Conservation (phyloP, 1,139 yeast species). For the Geotrichum candidum region DNA sequence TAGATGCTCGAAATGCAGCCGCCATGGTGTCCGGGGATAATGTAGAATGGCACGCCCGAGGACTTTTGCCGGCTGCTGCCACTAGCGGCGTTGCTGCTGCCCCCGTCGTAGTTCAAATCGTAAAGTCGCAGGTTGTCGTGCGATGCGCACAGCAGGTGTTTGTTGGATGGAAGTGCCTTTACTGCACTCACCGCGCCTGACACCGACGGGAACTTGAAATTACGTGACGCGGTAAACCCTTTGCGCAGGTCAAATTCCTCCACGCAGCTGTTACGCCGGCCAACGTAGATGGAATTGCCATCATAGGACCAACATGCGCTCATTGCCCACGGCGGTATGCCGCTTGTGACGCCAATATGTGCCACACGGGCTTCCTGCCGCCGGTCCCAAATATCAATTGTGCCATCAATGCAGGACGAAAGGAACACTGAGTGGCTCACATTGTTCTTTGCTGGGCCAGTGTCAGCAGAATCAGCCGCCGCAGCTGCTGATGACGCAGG, state of each 20-base stretch:
- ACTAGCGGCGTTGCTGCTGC: slow-evolving; percentile 37
- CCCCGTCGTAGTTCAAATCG: slow-evolving; percentile 45
- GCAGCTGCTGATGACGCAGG: slow-evolving; percentile 14
- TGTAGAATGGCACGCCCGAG: slow-evolving; percentile 43
- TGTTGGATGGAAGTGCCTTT: slow-evolving; percentile 71
- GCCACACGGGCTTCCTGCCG: slow-evolving; percentile 49
- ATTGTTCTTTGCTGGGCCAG: slow-evolving; percentile 16
- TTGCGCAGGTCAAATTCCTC: slow-evolving; percentile 76
- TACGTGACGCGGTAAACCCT: slow-evolving; percentile 48
- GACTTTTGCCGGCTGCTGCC: slow-evolving; percentile 23
- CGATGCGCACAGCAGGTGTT: slow-evolving; percentile 80
- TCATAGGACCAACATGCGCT: slow-evolving; percentile 77
- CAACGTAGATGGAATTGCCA: slow-evolving; percentile 75
- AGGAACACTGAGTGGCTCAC: slow-evolving; percentile 59
- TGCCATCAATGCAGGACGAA: slow-evolving; percentile 81
- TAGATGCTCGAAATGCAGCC: slow-evolving; percentile 55
- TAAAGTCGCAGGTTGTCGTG: slow-evolving; percentile 83
- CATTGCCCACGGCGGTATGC: slow-evolving; percentile 93
- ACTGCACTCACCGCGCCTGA: slow-evolving; percentile 90
- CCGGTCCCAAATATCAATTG: slow-evolving; percentile 76
- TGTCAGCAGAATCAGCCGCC: slow-evolving; percentile 9
- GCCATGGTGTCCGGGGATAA: slow-evolving; percentile 62
- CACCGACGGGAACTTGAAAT: slow-evolving; percentile 71
- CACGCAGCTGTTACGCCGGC: slow-evolving; percentile 82
- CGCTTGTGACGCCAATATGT: slow-evolving; percentile 53